Evolutionary conservation across 805 yeast species (phyloP).

Genomic region (Kluyveromyces siamensis): DNA sequence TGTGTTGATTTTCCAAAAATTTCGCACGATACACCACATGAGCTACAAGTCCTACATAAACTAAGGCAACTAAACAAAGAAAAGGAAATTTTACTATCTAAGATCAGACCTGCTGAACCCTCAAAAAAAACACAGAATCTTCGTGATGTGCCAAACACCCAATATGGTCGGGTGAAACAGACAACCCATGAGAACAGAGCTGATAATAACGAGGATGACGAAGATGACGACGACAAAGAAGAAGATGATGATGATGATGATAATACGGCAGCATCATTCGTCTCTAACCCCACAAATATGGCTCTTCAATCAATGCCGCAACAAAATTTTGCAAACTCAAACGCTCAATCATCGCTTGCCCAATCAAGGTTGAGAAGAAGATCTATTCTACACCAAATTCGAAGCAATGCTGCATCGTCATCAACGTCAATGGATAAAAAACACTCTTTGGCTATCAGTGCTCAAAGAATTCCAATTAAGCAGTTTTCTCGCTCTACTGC

Average conservation of each 20-base stretch:
- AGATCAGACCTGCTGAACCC: constrained; percentile 3
- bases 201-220: background rate
- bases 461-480: constrained; percentile 4
- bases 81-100: constrained; percentile 9
- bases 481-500: background rate
- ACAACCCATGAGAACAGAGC: too few species aligned
- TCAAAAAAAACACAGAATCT: background rate
- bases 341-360: background rate
- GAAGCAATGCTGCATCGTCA: constrained; percentile 20
- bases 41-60: constrained; percentile 13
- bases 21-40: constrained; percentile 20
- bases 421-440: constrained; percentile 6
- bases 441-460: constrained; percentile 8
- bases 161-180: too few species aligned
- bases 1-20: constrained; percentile 57
- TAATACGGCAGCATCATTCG: constrained; percentile 28
- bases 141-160: background rate
- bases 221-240: constrained; percentile 5
- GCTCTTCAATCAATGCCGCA: background rate
- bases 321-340: background rate
- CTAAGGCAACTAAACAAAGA: constrained; percentile 15
- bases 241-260: constrained; percentile 17
- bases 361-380: constrained; percentile 20
- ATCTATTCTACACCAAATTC: constrained; percentile 25
- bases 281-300: constrained; percentile 20